Base-by-base conservation (phyloP, 345 rosid species). In the Geranium brycei region DNA sequence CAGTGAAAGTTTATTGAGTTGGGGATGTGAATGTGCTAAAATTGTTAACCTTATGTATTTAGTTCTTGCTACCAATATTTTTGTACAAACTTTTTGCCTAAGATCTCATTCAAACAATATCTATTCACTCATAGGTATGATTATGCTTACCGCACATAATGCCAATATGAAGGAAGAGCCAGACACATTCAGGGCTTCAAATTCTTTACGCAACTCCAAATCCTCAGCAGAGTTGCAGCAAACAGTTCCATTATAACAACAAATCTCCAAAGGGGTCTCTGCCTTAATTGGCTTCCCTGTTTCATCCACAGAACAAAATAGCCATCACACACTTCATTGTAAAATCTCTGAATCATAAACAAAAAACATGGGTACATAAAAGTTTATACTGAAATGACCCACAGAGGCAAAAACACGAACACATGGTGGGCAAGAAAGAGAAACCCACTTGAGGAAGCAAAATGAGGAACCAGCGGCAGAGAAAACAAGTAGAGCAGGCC, bases 391-490 rank as follows among this genome's bases (percentile, higher is more conserved):
- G 32, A 23, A 23, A 23, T 23, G 28, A 23, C 28, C 10, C 3
- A 16, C 38, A 68, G 0, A n/a, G 66, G 15, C 8, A 58, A 58
- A 60, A 57, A 13, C 62, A 59, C 41, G 57, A 66, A 73, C 18
- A 66, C 47, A 56, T 19, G 30, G n/a, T 32, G 6, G 38, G 59
- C 17, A 12, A 51, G 28, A 57, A 16, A 17, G n/a, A 56, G 57
- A 61, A 55, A 78, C 79, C 67, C 65, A 77, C 81, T 77, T 61
- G 82, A 77, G 31, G 63, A 76, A 38, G 75, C 28, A 30, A 32
- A 66, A 57, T 58, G 17, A 32, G 62, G 73, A 66, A 69, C 7
- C 57, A 62, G 38, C 61, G 55, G 60, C 57, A 59, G 60, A 51
- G 61, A 53, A 59, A 76, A 51, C 70, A 75, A 64, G 40, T 64